phyloP scores from a whole-genome alignment of 2,329 filamentous ascomycete genomes.

The Aspergillus sp. region DNA sequence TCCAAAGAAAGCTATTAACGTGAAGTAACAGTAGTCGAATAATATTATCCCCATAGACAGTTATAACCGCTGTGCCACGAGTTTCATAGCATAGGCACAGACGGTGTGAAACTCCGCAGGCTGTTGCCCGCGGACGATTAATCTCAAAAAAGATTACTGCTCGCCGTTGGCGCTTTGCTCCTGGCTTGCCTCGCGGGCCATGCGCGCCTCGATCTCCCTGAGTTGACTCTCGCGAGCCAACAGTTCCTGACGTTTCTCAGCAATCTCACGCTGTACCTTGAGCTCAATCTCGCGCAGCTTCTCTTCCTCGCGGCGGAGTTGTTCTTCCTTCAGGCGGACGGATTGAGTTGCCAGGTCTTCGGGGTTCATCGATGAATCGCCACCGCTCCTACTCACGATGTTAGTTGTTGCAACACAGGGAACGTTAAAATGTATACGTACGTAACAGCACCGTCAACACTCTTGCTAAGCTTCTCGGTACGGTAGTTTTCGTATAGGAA shows the following conservation, averaged over 20 bases:
- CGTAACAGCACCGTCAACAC: conserved; percentile 85
- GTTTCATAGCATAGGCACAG: conserved; percentile 38
- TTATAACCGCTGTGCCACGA: conserved; percentile 34
- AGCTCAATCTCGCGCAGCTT: conserved; percentile 99
- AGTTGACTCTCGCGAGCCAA: conserved; percentile 96
- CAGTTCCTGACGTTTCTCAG: conserved; percentile 98
- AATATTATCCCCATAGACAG: conserved; percentile 41
- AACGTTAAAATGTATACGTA: conserved; percentile 55
- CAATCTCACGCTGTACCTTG: conserved; percentile 99
- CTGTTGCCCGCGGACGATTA: conserved; percentile 28
- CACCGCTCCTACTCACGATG: conserved; percentile 43
- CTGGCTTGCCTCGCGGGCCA: conserved; percentile 77
- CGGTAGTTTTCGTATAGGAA: conserved; percentile 99
- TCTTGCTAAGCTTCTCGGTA: conserved; percentile 99
- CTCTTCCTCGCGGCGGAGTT: conserved; percentile 98
- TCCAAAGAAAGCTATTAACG: conserved; percentile 40
- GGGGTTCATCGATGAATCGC: conserved; percentile 91
- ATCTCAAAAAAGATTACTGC: conserved; percentile 31
- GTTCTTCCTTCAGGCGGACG: conserved; percentile 98
- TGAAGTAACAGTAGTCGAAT: conserved; percentile 38
- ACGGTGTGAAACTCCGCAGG: conserved; percentile 27
- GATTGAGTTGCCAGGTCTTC: conserved; percentile 96
- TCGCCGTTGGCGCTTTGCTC: conserved; percentile 36
- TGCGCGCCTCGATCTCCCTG: conserved; percentile 96
- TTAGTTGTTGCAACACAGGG: conserved; percentile 15